A percentile compares a stretch with the other conserved stretches of the same genome.
phyloP scores from a whole-genome alignment of 257 asterid genomes.

The Ophiorrhiza pumila region DNA sequence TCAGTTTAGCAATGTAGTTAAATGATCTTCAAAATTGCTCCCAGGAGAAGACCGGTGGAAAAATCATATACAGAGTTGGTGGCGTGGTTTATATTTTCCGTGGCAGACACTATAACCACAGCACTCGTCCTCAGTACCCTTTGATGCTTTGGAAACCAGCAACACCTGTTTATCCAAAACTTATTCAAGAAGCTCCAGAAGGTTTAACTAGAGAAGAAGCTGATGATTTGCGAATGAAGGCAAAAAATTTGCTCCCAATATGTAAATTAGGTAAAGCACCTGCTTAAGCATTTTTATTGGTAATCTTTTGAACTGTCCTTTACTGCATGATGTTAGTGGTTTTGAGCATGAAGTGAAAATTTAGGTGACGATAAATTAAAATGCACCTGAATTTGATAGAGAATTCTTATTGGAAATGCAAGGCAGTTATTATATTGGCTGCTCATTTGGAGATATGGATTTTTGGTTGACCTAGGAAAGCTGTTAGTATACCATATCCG shows the following conservation, averaged over 20 bases:
- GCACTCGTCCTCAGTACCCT: conserved; percentile 67
- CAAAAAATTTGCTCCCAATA: conserved; percentile 65
- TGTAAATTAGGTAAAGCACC: conserved; percentile 73
- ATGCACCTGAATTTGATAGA: neutral
- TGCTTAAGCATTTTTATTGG: neutral
- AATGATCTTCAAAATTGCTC: conserved; percentile 10
- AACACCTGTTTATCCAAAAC: conserved; percentile 95
- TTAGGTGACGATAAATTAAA: neutral
- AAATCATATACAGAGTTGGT: conserved; percentile 72
- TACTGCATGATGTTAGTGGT: conserved; percentile 1
- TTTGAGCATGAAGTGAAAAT: neutral
- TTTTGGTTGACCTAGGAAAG: neutral
- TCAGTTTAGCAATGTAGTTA: neutral
- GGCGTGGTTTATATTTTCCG: conserved; percentile 88
- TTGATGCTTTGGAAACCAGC: conserved; percentile 99
- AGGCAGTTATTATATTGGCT: neutral
- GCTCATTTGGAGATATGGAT: neutral
- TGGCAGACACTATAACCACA: conserved; percentile 83
- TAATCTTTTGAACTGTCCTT: neutral
- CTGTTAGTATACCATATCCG: neutral
- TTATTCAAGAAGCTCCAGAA: conserved; percentile 94
- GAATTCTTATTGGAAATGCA: neutral
- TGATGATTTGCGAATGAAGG: conserved; percentile 62
- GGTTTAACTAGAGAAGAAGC: conserved; percentile 90
- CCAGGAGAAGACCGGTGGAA: conserved; percentile 87